Base-by-base conservation (phyloP, 2,329 filamentous ascomycete genomes). In the Cercospora janseana region DNA sequence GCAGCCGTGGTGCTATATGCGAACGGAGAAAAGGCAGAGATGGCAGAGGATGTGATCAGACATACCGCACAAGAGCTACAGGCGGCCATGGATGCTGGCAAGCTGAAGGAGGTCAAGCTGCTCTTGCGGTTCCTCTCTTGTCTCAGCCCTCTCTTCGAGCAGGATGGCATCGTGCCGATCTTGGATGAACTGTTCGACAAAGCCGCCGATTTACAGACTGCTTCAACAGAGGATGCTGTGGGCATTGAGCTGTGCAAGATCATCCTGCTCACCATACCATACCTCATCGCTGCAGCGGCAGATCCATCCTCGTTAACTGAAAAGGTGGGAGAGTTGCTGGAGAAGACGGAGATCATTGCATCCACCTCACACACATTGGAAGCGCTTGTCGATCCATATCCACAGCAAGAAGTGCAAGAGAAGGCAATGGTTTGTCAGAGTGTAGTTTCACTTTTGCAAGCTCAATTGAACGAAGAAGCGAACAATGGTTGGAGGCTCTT, bases 271-370 rank as follows among this genome's bases (percentile, higher is more conserved):
- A 95, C 92, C 0, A 87, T 98, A 51, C 92, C 93, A 0, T 98
- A 97, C 68, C 78, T 89, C 47, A 84, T 95, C 78, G 81, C 85
- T 7, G 82, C 87, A 2, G 81, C 85, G 0, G 51, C 57, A 6
- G 85, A 87, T 3, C 76, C 78, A 3, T 46, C 44, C 9, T 81
- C 83, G 42, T 84, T 86, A 64, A 82, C 85, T 60, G 78, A 86
- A 58, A 87, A 87, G 64, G 90, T 89, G 2, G 78, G 79, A 1
- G 83, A 87, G 38, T 76, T 97, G 46, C 83, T 98, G 67, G 88
- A 94, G 58, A 95, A 94, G 75, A 97, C 93, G 2, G 91, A 93
- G 49, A 89, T 97, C 58, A 94, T 97, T 61, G 90, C 92, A 8
- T 88, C 86, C 2, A 90, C 93, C 56, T 87, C 88, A 8, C 88